phyloP scores from a whole-genome alignment of 208 protist genomes.

The Naegleria fowleri region DNA sequence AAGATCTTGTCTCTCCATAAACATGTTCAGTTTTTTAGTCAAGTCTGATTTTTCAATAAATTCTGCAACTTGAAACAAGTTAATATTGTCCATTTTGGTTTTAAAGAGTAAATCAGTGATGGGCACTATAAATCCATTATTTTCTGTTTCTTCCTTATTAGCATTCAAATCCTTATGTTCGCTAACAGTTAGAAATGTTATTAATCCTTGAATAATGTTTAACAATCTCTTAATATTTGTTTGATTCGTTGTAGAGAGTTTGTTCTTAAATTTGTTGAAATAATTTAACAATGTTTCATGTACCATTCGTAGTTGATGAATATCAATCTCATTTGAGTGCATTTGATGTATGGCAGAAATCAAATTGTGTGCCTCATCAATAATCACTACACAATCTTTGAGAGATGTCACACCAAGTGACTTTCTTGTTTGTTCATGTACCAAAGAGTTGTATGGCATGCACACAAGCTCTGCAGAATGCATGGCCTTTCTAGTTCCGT shows the following conservation, averaged over 20 bases:
- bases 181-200: slow-evolving; percentile 25
- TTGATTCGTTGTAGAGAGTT: slow-evolving; percentile 74
- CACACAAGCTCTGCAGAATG: slow-evolving; percentile 7
- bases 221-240: slow-evolving; percentile 71
- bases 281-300: slow-evolving; percentile 59
- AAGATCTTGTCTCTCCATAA: background rate
- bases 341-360: slow-evolving; percentile 75
- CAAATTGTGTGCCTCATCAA: slow-evolving; percentile 93
- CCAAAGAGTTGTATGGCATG: slow-evolving; percentile 33
- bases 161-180: no score
- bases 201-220: slow-evolving; percentile 48
- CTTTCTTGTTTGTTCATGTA: slow-evolving; percentile 43
- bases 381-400: slow-evolving; percentile 67
- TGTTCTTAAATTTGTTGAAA: slow-evolving; percentile 57
- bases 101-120: slow-evolving; percentile 50
- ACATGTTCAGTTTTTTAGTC: slow-evolving; percentile 43
- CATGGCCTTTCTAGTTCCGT: slow-evolving; percentile 30
- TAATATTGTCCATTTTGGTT: slow-evolving; percentile 46
- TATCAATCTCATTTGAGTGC: slow-evolving; percentile 56
- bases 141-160: background rate
- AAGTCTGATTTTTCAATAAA: slow-evolving; percentile 50
- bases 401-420: slow-evolving; percentile 46
- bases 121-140: slow-evolving; percentile 26
- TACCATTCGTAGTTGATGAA: slow-evolving; percentile 48
- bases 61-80: slow-evolving; percentile 49